phyloP scores from a whole-genome alignment of 2,329 filamentous ascomycete genomes.

The Tolypocladium ovalisporum region DNA sequence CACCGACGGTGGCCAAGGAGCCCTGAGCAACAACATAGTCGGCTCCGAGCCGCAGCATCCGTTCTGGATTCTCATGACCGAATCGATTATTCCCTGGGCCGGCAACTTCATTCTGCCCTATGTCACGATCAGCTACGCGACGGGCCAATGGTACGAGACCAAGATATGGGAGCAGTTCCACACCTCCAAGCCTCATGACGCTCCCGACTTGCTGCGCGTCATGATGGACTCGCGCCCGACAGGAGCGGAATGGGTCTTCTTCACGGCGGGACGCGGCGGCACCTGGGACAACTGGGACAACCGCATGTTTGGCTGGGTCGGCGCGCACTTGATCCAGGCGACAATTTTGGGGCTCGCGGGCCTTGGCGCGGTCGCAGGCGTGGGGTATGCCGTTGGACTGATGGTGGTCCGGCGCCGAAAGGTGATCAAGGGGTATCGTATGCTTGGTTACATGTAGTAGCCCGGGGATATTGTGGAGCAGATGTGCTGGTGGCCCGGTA shows the following conservation, averaged over 20 bases:
- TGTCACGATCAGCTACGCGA: slow-evolving; percentile 2
- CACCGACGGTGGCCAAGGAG: slow-evolving; percentile 3
- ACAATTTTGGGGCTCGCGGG: neutral
- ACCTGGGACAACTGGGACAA: slow-evolving; percentile 5
- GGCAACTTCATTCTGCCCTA: slow-evolving; percentile 1
- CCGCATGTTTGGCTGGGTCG: slow-evolving; percentile 1
- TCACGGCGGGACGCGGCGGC: slow-evolving; percentile 2
- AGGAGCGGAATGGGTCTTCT: slow-evolving; percentile 4
- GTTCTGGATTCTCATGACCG: slow-evolving; percentile 3
- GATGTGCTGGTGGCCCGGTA: no score
- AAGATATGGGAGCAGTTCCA: slow-evolving; percentile 4
- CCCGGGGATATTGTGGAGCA: neutral
- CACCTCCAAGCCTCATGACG: neutral
- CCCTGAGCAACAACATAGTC: slow-evolving; percentile 4
- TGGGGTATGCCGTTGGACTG: neutral
- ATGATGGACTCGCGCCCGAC: slow-evolving; percentile 5
- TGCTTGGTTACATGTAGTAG: neutral
- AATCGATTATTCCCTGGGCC: neutral
- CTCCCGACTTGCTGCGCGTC: slow-evolving; percentile 1
- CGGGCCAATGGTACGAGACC: slow-evolving; percentile 5
- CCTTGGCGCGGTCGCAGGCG: neutral
- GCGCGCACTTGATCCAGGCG: neutral
- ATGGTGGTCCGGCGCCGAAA: neutral
- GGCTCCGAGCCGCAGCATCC: slow-evolving; percentile 5
- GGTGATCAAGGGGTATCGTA: neutral